These are phyloP conservation scores for Sarocladium oryzae DNA, from an alignment of 2,329 filamentous ascomycete species.

Conservation along the genomic window DNA sequence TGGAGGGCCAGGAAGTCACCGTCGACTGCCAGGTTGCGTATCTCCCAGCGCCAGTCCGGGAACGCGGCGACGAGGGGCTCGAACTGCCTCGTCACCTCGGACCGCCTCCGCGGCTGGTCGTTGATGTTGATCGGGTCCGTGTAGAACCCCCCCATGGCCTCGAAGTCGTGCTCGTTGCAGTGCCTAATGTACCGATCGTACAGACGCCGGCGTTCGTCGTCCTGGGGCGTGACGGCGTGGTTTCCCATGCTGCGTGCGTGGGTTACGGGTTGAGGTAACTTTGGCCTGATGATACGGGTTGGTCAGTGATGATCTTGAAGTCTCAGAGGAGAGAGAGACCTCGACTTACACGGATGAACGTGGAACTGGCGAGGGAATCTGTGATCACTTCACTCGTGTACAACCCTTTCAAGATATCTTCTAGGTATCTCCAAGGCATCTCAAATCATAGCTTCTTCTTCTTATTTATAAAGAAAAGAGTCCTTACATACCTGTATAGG, in stretches of 20 bases:
- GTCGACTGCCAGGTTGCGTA: slow-evolving; percentile 8
- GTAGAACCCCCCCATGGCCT: slow-evolving; percentile 10
- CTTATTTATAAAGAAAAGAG: no score
- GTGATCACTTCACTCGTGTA: no score
- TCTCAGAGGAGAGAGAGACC: no score
- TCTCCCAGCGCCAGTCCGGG: slow-evolving; percentile 11
- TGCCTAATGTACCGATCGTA: slow-evolving; percentile 1
- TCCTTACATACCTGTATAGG: no score
- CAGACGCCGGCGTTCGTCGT: background rate
- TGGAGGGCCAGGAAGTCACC: slow-evolving; percentile 10
- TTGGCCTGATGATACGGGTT: no score
- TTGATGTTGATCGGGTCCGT: slow-evolving; percentile 11
- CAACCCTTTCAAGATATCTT: no score
- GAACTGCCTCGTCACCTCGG: slow-evolving; percentile 10
- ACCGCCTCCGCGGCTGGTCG: slow-evolving; percentile 8
- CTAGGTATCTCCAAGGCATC: no score
- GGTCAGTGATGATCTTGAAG: no score
- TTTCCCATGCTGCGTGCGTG: background rate
- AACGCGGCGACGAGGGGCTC: slow-evolving; percentile 10
- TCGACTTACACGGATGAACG: no score
- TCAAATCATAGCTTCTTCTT: no score
- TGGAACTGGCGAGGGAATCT: no score
- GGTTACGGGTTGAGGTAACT: no score
- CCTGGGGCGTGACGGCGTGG: background rate
- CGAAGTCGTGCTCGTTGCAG: slow-evolving; percentile 11